Conservation (phyloP, 306 rosid species). For the barrel medic (Medicago truncatula) region DNA sequence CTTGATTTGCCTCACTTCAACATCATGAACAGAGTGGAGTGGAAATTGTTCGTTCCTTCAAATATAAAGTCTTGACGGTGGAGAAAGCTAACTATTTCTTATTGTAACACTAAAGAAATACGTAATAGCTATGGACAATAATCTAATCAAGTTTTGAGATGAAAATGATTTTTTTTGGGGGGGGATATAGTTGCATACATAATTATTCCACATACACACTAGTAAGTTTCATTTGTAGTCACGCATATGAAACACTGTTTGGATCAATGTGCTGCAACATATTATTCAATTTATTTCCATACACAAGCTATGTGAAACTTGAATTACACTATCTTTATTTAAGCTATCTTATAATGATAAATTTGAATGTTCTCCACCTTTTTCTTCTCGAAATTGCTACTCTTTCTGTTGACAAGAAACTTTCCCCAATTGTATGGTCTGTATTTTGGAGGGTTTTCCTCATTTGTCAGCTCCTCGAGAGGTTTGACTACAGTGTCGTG, state of each 20-base stretch:
- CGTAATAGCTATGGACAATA: too few relatives aligned
- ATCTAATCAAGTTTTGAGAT: too few relatives aligned
- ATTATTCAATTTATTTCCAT: not conserved
- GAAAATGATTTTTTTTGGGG: too few relatives aligned
- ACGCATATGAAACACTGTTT: not conserved
- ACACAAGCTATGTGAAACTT: not conserved
- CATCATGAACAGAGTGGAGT: too few relatives aligned
- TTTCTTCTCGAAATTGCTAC: conserved; percentile 53
- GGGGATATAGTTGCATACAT: too few relatives aligned
- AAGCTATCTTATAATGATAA: conserved; percentile 35
- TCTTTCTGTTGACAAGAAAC: conserved; percentile 44
- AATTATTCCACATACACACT: too few relatives aligned
- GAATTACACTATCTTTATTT: not conserved
- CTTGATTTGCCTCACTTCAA: too few relatives aligned
- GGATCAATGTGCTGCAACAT: not conserved
- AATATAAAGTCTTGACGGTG: too few relatives aligned
- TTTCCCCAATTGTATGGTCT: conserved; percentile 68
- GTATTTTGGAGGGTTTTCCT: conserved; percentile 55
- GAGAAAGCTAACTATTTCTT: too few relatives aligned
- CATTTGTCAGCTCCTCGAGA: conserved; percentile 57
- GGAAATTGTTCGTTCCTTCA: too few relatives aligned
- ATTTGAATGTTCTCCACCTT: conserved; percentile 58
- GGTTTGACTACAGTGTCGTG: conserved; percentile 61
- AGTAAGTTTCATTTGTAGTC: not conserved
- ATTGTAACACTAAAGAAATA: too few relatives aligned